Evolutionary conservation across 2,329 filamentous ascomycete genomes (phyloP), one percentile per base, ranked within the genome.

Genomic region (Aspergillus brasiliensis): DNA sequence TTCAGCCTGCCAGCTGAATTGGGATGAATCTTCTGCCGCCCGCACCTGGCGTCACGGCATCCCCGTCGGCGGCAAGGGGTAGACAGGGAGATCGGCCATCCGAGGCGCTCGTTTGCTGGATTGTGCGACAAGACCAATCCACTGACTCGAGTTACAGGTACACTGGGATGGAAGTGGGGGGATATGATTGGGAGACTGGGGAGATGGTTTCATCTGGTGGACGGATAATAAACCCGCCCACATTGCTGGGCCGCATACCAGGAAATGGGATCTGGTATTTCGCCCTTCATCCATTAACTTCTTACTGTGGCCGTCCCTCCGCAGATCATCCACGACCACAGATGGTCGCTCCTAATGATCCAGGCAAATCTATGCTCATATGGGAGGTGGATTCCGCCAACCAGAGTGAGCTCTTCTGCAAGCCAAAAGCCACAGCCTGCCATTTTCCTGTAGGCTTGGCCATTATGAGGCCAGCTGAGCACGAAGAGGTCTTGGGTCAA

Each of bases 231-330:
- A 49, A 28, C 23, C 44, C 23, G 44, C 15, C 15, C 19, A 48
- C 44, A 48, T 48, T 48, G 10, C 44, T 48, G 25, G 46, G 46
- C 25, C 46, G 46, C 46, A 49, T 49, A 31, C 46, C 46, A 48
- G 25, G 15, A 28, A 5, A 5, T 17, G 11, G 15, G 23, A 48
- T 48, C 46, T 15, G 46, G 46, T 27, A 48, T 48, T 17, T 5
- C 17, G 23, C 46, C 23, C 23, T 27, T 34, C 7, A 8, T 10
- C 46, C 11, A n/a, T 48, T 23, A 7, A 2, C 6, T 8, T 34
- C 31, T 34, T 11, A 2, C 23, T 27, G 5, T 15, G 15, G 11
- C 15, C 28, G 21, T 25, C 15, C 7, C 8, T 49, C 27, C 27
- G 46, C 46, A 25, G 46, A 49, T 49, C 46, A 13, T 11, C 44